These are phyloP conservation scores for Crithidia expoeki DNA, from an alignment of 208 protist genomes.

Conservation along the genomic window DNA sequence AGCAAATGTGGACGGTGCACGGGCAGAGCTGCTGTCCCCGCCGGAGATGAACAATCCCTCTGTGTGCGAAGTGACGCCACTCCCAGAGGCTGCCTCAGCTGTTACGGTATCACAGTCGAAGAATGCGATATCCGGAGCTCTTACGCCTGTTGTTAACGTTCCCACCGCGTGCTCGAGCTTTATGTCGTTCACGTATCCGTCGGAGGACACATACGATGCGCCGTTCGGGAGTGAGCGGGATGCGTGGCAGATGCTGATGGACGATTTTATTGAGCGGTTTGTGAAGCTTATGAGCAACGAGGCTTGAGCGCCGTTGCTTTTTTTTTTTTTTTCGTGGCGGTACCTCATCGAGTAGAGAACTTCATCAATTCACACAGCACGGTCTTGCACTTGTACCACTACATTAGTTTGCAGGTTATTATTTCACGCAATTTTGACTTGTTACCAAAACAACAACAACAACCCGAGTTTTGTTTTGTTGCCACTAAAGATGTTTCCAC, in stretches of 20 bases:
- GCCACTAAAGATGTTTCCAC: too few species aligned
- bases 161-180: not conserved
- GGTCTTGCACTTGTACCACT: too few species aligned
- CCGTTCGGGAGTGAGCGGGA: constrained; percentile 28
- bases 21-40: not conserved
- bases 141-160: not conserved
- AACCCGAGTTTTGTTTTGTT: too few species aligned
- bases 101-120: too few species aligned
- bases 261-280: constrained; percentile 30
- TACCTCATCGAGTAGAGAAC: too few species aligned
- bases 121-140: not conserved
- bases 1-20: not conserved
- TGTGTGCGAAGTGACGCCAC: not conserved
- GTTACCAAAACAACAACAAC: too few species aligned
- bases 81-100: not conserved
- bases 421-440: too few species aligned
- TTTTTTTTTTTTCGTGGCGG: not conserved
- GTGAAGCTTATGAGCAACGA: constrained; percentile 19
- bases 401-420: too few species aligned
- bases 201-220: constrained; percentile 23
- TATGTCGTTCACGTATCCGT: constrained; percentile 6
- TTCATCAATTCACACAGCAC: too few species aligned
- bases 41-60: not conserved
- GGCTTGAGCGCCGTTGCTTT: not conserved
- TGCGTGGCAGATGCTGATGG: constrained; percentile 30